These are phyloP conservation scores for Kentomonas sorsogonicus DNA, from an alignment of 208 protist genomes.

Conservation along the genomic window DNA sequence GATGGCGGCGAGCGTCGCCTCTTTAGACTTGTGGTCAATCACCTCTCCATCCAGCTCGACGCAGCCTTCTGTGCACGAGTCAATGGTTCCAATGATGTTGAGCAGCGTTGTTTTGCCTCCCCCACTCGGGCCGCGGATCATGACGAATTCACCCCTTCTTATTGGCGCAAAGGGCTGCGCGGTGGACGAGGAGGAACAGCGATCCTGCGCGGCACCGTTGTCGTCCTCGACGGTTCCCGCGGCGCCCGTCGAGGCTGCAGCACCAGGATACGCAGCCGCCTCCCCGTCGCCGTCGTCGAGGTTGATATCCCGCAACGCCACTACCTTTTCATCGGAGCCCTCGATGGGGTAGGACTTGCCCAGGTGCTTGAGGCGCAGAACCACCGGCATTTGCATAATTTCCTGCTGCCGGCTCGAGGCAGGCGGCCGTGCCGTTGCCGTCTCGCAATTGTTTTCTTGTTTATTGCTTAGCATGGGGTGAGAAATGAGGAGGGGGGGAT, in stretches of 20 bases:
- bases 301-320: conserved; percentile 59
- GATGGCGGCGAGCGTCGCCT: conserved; percentile 84
- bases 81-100: conserved; percentile 93
- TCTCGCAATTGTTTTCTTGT: background rate
- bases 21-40: conserved; percentile 61
- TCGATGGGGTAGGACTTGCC: conserved; percentile 69
- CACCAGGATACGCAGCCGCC: too few species aligned
- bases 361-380: conserved; percentile 52
- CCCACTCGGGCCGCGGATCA: conserved; percentile 95
- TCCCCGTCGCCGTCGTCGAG: conserved; percentile 12
- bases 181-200: conserved; percentile 6
- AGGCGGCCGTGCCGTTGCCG: background rate
- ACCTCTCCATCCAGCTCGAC: conserved; percentile 79
- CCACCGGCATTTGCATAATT: conserved; percentile 27
- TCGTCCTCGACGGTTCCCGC: background rate
- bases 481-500: background rate
- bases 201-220: background rate
- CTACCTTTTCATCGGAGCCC: conserved; percentile 41
- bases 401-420: conserved; percentile 11
- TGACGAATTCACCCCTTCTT: conserved; percentile 94
- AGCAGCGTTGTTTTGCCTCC: conserved; percentile 96
- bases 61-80: conserved; percentile 73
- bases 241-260: background rate
- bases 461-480: background rate
- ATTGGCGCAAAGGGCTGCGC: conserved; percentile 52